Evolutionary conservation across 2,329 filamentous ascomycete genomes (phyloP), one percentile per base, ranked within the genome.

Genomic region (Ceratocystis colombiana): DNA sequence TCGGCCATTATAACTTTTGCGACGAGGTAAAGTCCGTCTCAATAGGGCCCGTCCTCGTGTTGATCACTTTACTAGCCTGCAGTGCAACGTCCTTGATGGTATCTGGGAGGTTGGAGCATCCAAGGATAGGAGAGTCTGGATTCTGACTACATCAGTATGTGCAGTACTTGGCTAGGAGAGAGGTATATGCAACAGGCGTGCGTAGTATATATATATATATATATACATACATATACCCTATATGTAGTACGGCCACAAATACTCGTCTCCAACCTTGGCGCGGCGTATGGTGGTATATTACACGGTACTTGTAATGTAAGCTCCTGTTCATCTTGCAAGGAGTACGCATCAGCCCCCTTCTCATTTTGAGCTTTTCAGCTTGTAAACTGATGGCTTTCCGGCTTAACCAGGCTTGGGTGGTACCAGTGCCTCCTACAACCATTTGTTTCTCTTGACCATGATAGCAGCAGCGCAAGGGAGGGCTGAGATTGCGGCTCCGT

Each of bases 401-500:
- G 37, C 37, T 15, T 12, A 41, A 22, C 48, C 22, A 50, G n/a
- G 20, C 53, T 57, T 8, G 55, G 12, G 7, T 25, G 37, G 55
- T 57, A 10, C n/a, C 5, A 33, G 55, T 59, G 30, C 33, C 28
- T 33, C 20, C n/a, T 59, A 41, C 10, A 41, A 41, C 37, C 5
- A 59, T 59, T 37, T 59, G 28, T n/a, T 20, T 37, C 55, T 33
- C 55, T n/a, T 53, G 22, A 20, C 17, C 15, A n/a, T 20, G 15
- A 20, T 30, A 37, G 3, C n/a, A 59, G 12, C 12, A 17, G 30
- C n/a, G 8, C 28, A 59, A 33, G 15, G 55, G 55, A 59, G 28
- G 33, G n/a, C 28, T 28, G 55, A 37, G 28, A 59, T 59, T 59
- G 28, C 12, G 28, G 55, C 28, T 59, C 55, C n/a, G 55, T 59